Base-by-base conservation (phyloP, 768 basidiomycete genomes). In the Mycena latifolia region DNA sequence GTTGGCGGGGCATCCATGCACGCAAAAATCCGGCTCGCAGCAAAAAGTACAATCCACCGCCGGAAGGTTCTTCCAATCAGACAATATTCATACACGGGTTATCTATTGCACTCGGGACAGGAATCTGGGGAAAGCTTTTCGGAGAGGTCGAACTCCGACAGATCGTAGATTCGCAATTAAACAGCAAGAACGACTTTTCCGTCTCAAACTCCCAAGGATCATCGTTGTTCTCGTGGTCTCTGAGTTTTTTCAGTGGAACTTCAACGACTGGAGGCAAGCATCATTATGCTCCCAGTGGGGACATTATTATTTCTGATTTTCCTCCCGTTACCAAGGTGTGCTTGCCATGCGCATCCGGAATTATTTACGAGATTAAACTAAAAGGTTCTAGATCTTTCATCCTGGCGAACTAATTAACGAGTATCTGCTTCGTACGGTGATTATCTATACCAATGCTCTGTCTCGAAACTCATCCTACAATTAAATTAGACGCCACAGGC, bases 71-170 rank as follows among this genome's bases (percentile, higher is more conserved):
- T 29, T 24, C n/a, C 14, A 61, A 61, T 47, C 59, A 61, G n/a
- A 52, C 59, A 11, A 29, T 22, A 15, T 61, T 61, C 50, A 45
- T 61, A 14, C 59, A 61, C 31, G 59, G 59, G 12, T 24, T 61
- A 7, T 41, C 59, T n/a, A n/a, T n/a, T n/a, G n/a, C n/a, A n/a
- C n/a, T n/a, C n/a, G n/a, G n/a, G n/a, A n/a, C n/a, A n/a, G 3
- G 41, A 52, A 61, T 61, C 10, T 61, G 51, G 51, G 52, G 28
- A 25, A 46, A 18, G 24, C 33, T 54, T 28, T 53, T 54, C 17
- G 60, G 22, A 15, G 14, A 22, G 8, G 60, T 53, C 11, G 25
- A 51, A 41, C 51, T 60, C 47, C 9, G 37, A 20, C 28, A 25
- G 22, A 43, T 61, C 25, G 31, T 8, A 14, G 35, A 43, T 17